Conservation (phyloP, 1,284 basidiomycete genomes). For the Pascua sp. region DNA sequence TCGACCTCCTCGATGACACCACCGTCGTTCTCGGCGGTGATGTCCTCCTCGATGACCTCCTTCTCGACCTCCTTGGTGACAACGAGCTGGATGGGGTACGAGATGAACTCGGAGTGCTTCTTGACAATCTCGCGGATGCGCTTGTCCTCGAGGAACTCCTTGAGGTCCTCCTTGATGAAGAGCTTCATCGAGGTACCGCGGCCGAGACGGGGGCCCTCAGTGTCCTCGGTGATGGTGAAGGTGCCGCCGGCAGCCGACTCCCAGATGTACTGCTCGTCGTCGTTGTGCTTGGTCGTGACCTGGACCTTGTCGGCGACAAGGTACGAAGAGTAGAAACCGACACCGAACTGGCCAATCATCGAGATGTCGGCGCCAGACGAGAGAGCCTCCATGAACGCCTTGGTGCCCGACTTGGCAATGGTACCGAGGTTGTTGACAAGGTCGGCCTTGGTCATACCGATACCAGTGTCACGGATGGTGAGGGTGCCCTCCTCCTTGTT, state of each 20-base stretch:
- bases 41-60: conserved; percentile 78
- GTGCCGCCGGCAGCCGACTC: conserved; percentile 99
- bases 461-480: conserved; percentile 90
- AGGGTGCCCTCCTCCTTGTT: conserved; percentile 95
- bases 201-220: conserved; percentile 80
- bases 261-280: conserved; percentile 99
- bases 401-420: conserved; percentile 77
- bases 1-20: conserved; percentile 65
- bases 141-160: conserved; percentile 99
- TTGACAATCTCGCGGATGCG: conserved; percentile 99
- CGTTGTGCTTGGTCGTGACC: conserved; percentile 99
- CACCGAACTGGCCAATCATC: conserved; percentile 71
- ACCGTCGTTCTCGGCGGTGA: conserved; percentile 63
- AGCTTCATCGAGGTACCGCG: conserved; percentile 95
- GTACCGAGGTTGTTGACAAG: conserved; percentile 82
- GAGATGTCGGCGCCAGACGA: conserved; percentile 96
- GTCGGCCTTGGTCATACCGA: conserved; percentile 89
- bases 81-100: conserved; percentile 97
- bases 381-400: conserved; percentile 83
- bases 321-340: conserved; percentile 99
- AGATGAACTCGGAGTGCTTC: conserved; percentile 99
- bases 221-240: conserved; percentile 97
- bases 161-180: conserved; percentile 97
- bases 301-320: conserved; percentile 97
- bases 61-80: conserved; percentile 99